A percentile compares a stretch with the other conserved stretches of the same genome.
phyloP scores from a whole-genome alignment of 2,329 filamentous ascomycete genomes.

The Didymella keratinophila region DNA sequence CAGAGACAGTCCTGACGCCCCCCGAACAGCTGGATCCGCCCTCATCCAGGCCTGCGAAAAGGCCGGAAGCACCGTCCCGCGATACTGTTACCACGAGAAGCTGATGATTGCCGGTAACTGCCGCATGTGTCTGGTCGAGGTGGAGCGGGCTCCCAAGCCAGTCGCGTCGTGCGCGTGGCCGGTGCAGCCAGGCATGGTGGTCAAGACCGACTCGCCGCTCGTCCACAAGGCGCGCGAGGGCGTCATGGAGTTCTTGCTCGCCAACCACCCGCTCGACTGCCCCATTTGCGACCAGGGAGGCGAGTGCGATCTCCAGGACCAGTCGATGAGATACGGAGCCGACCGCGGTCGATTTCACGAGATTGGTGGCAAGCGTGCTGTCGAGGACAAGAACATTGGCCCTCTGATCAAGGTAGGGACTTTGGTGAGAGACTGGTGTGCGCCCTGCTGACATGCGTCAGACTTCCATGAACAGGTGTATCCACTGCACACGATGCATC shows the following conservation, averaged over 20 bases:
- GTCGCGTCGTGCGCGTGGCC: slow-evolving; percentile 99
- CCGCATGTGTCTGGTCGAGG: slow-evolving; percentile 99
- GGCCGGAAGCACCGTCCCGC: slow-evolving; percentile 87
- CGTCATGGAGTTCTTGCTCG: slow-evolving; percentile 97
- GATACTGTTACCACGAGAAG: slow-evolving; percentile 99
- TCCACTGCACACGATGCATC: slow-evolving; percentile 97
- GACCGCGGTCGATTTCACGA: slow-evolving; percentile 98
- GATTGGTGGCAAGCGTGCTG: slow-evolving; percentile 91
- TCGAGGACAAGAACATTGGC: slow-evolving; percentile 99
- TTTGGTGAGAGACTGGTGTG: background rate
- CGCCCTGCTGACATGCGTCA: slow-evolving; percentile 43
- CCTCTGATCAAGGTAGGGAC: slow-evolving; percentile 79
- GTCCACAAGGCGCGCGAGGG: slow-evolving; percentile 98
- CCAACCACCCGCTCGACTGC: slow-evolving; percentile 95
- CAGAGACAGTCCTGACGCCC: slow-evolving; percentile 38
- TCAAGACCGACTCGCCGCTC: slow-evolving; percentile 96
- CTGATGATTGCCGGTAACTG: slow-evolving; percentile 99
- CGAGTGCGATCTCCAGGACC: slow-evolving; percentile 98
- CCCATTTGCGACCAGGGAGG: slow-evolving; percentile 98
- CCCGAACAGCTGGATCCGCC: slow-evolving; percentile 81
- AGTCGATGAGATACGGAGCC: slow-evolving; percentile 98
- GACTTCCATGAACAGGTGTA: slow-evolving; percentile 99
- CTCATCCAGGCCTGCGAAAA: slow-evolving; percentile 99
- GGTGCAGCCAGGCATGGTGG: slow-evolving; percentile 97
- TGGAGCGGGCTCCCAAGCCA: slow-evolving; percentile 94